phyloP scores from a whole-genome alignment of 345 rosid species.

The Syzygium oleosum region DNA sequence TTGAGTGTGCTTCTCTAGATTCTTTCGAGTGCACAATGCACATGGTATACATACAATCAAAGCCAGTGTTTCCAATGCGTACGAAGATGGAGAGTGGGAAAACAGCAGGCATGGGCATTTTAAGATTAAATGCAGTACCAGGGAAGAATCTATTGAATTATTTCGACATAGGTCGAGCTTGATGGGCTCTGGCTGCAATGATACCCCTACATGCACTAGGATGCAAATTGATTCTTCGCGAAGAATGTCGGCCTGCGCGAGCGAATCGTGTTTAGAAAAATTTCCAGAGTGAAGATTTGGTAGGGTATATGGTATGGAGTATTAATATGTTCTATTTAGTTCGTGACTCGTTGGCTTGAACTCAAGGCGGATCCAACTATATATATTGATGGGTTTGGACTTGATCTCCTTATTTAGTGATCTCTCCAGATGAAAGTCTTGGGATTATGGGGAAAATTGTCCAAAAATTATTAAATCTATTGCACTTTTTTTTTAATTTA shows the following conservation, averaged over 20 bases:
- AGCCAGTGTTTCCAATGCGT: background rate
- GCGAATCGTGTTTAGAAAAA: background rate
- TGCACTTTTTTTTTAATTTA: no score
- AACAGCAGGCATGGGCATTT: background rate
- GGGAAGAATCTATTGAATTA: background rate
- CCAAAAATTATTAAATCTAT: no score
- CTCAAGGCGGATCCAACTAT: background rate
- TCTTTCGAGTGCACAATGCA: background rate
- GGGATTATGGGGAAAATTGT: no score
- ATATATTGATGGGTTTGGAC: background rate
- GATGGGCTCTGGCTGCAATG: background rate
- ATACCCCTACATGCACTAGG: background rate
- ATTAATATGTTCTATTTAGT: background rate
- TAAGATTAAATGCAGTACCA: background rate
- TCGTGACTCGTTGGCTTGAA: background rate
- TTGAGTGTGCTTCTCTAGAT: background rate
- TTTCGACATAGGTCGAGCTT: background rate
- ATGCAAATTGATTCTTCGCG: background rate
- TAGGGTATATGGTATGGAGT: background rate
- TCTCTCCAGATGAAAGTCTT: background rate
- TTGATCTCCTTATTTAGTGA: background rate
- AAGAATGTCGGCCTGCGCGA: background rate
- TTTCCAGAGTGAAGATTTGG: background rate
- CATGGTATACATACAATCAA: background rate
- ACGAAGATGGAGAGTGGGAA: background rate